Evolutionary conservation across 2,329 filamentous ascomycete species (phyloP).

Genomic region (Paecilomyces sp.): DNA sequence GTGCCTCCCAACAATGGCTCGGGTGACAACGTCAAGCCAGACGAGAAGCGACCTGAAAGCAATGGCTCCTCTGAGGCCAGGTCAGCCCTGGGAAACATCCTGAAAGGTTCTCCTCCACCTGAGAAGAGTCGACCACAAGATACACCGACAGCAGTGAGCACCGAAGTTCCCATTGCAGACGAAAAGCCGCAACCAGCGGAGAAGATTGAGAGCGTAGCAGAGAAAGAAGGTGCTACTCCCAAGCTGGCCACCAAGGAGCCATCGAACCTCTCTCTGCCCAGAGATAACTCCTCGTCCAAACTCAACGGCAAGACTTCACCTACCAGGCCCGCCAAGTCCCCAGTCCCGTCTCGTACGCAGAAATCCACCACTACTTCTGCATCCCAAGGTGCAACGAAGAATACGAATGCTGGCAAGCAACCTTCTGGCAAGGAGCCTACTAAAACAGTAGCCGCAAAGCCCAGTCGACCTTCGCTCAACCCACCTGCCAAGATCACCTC

Average conservation of each 20-base stretch:
- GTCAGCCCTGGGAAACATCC: background rate
- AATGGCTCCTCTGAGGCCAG: background rate
- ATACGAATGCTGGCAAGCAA: conserved; percentile 19
- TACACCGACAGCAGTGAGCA: background rate
- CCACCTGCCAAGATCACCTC: conserved; percentile 18
- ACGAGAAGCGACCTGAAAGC: conserved; percentile 1
- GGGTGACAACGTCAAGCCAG: conserved; percentile 5
- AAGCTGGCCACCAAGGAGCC: conserved; percentile 24
- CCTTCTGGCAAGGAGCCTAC: conserved; percentile 22
- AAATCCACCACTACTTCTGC: conserved; percentile 12
- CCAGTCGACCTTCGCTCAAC: conserved; percentile 24
- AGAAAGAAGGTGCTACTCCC: conserved; percentile 12
- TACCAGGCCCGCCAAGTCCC: conserved; percentile 12
- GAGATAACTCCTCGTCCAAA: conserved; percentile 15
- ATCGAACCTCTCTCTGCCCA: conserved; percentile 22
- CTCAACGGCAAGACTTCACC: conserved; percentile 11
- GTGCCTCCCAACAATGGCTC: conserved; percentile 18
- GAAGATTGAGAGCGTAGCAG: conserved; percentile 4
- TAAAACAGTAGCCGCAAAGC: conserved; percentile 21
- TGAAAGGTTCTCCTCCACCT: background rate
- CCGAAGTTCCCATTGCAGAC: background rate
- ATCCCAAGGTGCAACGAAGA: conserved; percentile 11
- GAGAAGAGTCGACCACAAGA: background rate
- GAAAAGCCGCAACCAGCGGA: conserved; percentile 5
- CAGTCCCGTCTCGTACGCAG: conserved; percentile 12